Evolutionary conservation across 768 basidiomycete species (phyloP), one percentile per base, ranked within the genome.

Genomic region (Boletus subparvulus): DNA sequence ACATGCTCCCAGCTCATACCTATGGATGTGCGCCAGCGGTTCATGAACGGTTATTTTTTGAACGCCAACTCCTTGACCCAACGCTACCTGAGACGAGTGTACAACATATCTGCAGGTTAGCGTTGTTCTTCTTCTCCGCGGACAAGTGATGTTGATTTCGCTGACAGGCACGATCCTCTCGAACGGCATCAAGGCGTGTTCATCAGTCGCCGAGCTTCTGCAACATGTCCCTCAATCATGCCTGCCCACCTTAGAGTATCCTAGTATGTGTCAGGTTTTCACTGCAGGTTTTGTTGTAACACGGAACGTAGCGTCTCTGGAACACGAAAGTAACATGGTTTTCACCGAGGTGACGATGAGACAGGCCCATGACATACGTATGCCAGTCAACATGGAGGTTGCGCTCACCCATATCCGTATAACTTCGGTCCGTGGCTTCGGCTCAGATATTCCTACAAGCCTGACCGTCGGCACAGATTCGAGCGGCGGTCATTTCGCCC

Each of bases 1-100:
- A 87, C 84, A 52, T 86, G 88, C 56, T 80, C 85, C 13, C 89
- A 92, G 66, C 74, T 90, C 19, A 82, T 89, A 52, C 90, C 92
- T 7, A 68, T 70, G 26, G 90, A 93, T 56, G 80, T 92, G 52
- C 80, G 86, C 41, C 67, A 71, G 32, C 82, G 83, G n/a, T 85
- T 90, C 65, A 60, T 70, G 35, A 81, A 72, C 4, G 79, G 85
- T 16, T 83, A 88, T 60, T 82, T 94, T 45, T 67, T 94, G 37
- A 92, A 90, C 55, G 83, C 90, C 14, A 94, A 93, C 64, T 74
- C 77, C 4, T 72, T 85, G 51, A 84, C 86, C 0, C 83, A 87
- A 64, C 83, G 83, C 60, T 94, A 90, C 67, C 74, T 94, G 47
- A 83, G 88, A 47, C 80, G 90, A 55, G 67, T 93, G 56, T 87